These are phyloP conservation scores for Arabidopsis arenosa DNA, from an alignment of 345 rosid genomes.

Conservation along the genomic window DNA sequence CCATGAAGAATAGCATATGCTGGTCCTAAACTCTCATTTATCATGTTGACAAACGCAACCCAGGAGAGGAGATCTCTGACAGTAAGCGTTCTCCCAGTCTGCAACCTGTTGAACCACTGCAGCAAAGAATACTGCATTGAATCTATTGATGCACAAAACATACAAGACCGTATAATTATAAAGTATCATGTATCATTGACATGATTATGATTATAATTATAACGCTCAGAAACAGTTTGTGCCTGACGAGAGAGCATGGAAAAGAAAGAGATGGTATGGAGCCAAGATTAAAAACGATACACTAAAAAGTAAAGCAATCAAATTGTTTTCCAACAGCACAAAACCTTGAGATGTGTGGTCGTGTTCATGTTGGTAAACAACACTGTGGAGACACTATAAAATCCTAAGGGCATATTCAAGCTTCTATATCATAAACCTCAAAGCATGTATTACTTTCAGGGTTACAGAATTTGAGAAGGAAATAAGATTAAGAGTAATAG, in stretches of 20 bases:
- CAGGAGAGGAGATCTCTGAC: slow-evolving; percentile 96
- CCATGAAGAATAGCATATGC: slow-evolving; percentile 80
- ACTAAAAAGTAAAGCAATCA: neutral
- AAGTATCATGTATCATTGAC: neutral
- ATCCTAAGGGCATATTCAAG: neutral
- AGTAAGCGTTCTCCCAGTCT: slow-evolving; percentile 77
- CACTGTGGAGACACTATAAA: neutral
- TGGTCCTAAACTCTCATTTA: slow-evolving; percentile 61
- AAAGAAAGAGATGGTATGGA: slow-evolving; percentile 16
- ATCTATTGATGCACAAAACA: neutral
- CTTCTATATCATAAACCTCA: neutral
- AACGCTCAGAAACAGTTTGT: neutral
- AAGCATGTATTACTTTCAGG: neutral
- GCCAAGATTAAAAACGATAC: neutral
- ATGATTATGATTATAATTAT: neutral
- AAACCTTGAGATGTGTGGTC: slow-evolving; percentile 14
- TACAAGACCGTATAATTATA: neutral
- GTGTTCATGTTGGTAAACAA: slow-evolving; percentile 13
- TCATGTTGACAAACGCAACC: slow-evolving; percentile 69
- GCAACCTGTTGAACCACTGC: slow-evolving; percentile 86
- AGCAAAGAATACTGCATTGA: slow-evolving; percentile 28
- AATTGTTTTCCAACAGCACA: slow-evolving; percentile 17
- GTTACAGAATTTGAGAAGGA: neutral
- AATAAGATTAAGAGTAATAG: slow-evolving; percentile 1
- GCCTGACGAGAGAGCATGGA: slow-evolving; percentile 4